Conservation (phyloP, 73 alveolate genomes). For the Strombidium stylifer region DNA sequence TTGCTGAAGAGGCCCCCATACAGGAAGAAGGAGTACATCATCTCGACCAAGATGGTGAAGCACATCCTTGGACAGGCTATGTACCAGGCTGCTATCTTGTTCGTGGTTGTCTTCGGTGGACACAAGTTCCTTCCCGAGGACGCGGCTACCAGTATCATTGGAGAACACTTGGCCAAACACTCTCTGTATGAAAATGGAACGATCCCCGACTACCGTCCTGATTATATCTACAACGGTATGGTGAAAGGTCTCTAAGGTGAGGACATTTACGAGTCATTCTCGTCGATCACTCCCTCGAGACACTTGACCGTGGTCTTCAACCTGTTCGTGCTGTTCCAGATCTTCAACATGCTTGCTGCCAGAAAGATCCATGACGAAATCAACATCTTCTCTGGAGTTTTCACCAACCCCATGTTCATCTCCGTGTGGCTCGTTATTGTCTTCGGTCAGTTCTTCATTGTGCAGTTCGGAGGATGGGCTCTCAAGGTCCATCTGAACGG, state of each 20-base stretch:
- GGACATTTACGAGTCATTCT: slow-evolving; percentile 30
- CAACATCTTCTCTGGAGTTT: slow-evolving; percentile 72
- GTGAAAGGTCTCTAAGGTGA: slow-evolving; percentile 65
- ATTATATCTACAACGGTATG: slow-evolving; percentile 20
- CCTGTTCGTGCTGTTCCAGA: slow-evolving; percentile 76
- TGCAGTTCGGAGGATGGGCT: slow-evolving; percentile 72
- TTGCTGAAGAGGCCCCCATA: slow-evolving; percentile 70
- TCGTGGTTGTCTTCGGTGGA: slow-evolving; percentile 69
- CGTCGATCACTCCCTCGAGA: slow-evolving; percentile 89
- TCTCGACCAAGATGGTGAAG: slow-evolving; percentile 87
- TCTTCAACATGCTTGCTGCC: slow-evolving; percentile 84
- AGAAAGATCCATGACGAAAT: slow-evolving; percentile 87
- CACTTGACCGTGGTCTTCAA: slow-evolving; percentile 90
- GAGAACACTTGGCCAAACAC: slow-evolving; percentile 18
- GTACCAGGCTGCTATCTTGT: slow-evolving; percentile 71
- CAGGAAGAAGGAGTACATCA: slow-evolving; percentile 69
- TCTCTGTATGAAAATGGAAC: slow-evolving; percentile 35
- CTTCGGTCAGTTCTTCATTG: slow-evolving; percentile 36
- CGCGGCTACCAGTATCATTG: background rate
- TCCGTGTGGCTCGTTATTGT: slow-evolving; percentile 23
- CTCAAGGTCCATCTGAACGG: slow-evolving; percentile 78
- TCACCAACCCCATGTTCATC: slow-evolving; percentile 46
- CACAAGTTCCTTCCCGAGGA: slow-evolving; percentile 50
- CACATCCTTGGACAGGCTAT: slow-evolving; percentile 76
- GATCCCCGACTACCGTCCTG: too few species aligned